Base-by-base conservation (phyloP, 2,329 filamentous ascomycete genomes). In the Penicillium sp. region DNA sequence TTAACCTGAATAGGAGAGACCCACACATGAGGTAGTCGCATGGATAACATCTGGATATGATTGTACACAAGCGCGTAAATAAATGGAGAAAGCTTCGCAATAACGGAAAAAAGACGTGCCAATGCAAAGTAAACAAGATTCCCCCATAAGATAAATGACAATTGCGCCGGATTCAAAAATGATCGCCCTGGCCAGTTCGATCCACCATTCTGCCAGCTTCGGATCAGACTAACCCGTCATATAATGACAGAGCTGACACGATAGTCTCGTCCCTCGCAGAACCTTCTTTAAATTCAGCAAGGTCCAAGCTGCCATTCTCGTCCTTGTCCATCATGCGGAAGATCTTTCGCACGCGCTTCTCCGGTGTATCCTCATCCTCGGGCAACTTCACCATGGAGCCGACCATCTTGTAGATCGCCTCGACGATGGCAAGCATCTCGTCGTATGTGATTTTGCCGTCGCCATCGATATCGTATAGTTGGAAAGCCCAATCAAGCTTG, bases 271-370 rank as follows among this genome's bases (percentile, higher is more conserved):
- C 94, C 57, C 92, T 89, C 82, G 97, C 97, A 80, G 92, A 96
- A 65, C 94, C 94, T 79, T 99, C 94, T 79, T 97, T 97, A 82
- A 99, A 99, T 75, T 99, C 94, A 58, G 92, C 89, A 84, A 97
- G 93, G 74, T 97, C 93, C 67, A 99, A 79, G 71, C 90, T 95
- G 67, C 93, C 94, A 73, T 97, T 97, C 80, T 97, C 93, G 74
- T 99, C 94, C 83, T 99, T 99, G 82, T 99, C 94, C 94, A 99
- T 99, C 94, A 97, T 97, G 69, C 89, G 84, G 82, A 99, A 99
- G 75, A 99, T 97, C 82, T 99, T 99, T 77, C 83, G 87, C 60
- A 99, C 94, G 62, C 94, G 89, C 82, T 99, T 99, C 82, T 97
- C 93, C 18, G 94, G 94, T 54, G 94, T 99, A 78, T 99, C 93